phyloP scores from a whole-genome alignment of 2,329 filamentous ascomycete genomes.

The Dryadomyces sulphureus region DNA sequence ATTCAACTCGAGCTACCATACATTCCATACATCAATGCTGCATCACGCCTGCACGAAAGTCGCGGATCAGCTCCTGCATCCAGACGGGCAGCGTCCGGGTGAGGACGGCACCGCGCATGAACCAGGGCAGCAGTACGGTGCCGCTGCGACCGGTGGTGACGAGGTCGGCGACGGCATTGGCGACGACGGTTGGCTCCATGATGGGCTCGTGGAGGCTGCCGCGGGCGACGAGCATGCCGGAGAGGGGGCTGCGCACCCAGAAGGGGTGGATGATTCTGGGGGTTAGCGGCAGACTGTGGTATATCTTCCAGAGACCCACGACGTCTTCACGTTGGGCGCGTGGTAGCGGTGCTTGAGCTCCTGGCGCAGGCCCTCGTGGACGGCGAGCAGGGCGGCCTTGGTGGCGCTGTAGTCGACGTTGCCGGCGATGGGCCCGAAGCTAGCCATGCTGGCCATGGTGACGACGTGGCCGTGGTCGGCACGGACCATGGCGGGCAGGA shows the following conservation, averaged over 20 bases:
- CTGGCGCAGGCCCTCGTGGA: conserved; percentile 50
- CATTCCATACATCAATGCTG: not conserved
- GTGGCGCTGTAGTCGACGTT: conserved; percentile 48
- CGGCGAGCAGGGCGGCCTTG: conserved; percentile 51
- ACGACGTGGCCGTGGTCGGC: conserved; percentile 59
- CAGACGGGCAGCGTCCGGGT: conserved; percentile 33
- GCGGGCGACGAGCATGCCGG: conserved; percentile 39
- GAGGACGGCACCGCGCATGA: conserved; percentile 24
- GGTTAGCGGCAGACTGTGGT: not conserved
- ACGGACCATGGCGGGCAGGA: conserved; percentile 49
- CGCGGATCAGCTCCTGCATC: conserved; percentile 5
- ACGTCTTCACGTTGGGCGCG: conserved; percentile 46
- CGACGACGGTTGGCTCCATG: conserved; percentile 47
- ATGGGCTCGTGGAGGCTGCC: conserved; percentile 44
- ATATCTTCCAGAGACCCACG: not conserved
- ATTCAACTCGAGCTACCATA: too few relatives aligned
- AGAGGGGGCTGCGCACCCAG: conserved; percentile 6
- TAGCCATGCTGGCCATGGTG: conserved; percentile 51
- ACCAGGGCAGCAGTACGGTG: conserved; percentile 38
- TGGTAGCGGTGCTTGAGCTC: conserved; percentile 46
- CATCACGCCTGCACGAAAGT: not conserved
- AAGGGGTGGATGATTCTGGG: conserved; percentile 7
- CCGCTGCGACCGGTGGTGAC: conserved; percentile 42
- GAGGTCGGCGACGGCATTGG: conserved; percentile 45
- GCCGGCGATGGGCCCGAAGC: conserved; percentile 32